Base-by-base conservation (phyloP, 805 yeast species). In the Spencermartinsiella europaea region DNA sequence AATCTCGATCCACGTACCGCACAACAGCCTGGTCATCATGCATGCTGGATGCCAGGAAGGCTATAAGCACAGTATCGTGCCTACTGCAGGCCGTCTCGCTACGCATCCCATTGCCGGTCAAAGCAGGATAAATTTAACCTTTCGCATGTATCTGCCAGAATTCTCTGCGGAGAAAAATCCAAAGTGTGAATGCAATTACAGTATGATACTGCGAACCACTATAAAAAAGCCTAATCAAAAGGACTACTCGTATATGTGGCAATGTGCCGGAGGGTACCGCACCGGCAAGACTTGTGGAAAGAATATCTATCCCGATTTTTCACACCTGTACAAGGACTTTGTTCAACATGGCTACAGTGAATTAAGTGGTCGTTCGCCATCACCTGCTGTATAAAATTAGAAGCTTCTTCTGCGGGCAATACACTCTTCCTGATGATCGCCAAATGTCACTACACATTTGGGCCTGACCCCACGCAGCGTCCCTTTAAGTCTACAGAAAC, bases 11-110 rank as follows among this genome's bases (percentile, higher is more conserved):
- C 82, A 80, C n/a, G 58, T 82, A 2, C 83, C 86, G 0, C 89
- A 85, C 60, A 85, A 85, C 57, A 73, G 85, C 5, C 60, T 85
- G 34, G 56, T 85, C 2, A 63, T 85, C 2, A 85, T 85, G 95
- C 80, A 81, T 49, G 83, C 87, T 1, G 88, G 87, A 0, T 80
- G 85, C 50, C 95, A 85, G 59, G 95, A 85, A 52, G 77, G 76
- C 42, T 85, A 66, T 59, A 83, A 80, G 56, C 95, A 86, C 57
- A 68, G 79, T 48, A 77, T 85, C 0, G 76, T 76, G 3, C 68
- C 79, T 0, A 63, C 72, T 35, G 59, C 63, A 4, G 65, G 49
- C 4, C 47, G 63, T 5, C 62, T 79, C 2, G 66, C 70, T 15
- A 52, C 65, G 0, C 82, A 82, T 52, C 72, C 75, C 0, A 62